These are phyloP conservation scores for Inga leiocalycina DNA, from an alignment of 306 rosid genomes.

Conservation along the genomic window DNA sequence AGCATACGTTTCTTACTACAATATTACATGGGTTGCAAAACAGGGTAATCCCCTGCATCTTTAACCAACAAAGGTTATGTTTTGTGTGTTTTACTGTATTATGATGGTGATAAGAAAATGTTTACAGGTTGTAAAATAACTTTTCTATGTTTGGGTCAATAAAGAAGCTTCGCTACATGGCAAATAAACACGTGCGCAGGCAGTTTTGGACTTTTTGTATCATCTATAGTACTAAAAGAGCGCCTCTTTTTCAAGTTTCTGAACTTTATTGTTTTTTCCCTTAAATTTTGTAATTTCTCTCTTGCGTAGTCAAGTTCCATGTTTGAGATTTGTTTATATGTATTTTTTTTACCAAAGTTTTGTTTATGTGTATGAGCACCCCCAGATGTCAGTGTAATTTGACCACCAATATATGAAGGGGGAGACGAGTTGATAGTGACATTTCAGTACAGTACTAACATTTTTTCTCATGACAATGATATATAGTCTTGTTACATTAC, in stretches of 20 bases:
- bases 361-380: no score
- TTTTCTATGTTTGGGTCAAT: background rate
- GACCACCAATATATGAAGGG: background rate
- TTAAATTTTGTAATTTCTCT: background rate
- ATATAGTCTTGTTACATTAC: background rate
- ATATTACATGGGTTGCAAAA: background rate
- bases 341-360: no score
- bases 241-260: background rate
- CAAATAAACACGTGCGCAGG: background rate
- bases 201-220: background rate
- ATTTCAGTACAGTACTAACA: background rate
- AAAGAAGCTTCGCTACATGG: background rate
- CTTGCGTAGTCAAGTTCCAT: no score
- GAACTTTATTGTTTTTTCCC: background rate
- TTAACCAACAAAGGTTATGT: background rate
- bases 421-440: background rate
- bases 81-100: background rate
- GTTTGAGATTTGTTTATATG: no score
- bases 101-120: background rate
- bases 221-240: background rate
- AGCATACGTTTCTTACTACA: no score
- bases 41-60: background rate
- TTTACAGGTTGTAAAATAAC: background rate
- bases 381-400: background rate
- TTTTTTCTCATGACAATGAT: no score